Base-by-base conservation (phyloP, 1,139 yeast genomes). In the Yamadazyma triangularis region DNA sequence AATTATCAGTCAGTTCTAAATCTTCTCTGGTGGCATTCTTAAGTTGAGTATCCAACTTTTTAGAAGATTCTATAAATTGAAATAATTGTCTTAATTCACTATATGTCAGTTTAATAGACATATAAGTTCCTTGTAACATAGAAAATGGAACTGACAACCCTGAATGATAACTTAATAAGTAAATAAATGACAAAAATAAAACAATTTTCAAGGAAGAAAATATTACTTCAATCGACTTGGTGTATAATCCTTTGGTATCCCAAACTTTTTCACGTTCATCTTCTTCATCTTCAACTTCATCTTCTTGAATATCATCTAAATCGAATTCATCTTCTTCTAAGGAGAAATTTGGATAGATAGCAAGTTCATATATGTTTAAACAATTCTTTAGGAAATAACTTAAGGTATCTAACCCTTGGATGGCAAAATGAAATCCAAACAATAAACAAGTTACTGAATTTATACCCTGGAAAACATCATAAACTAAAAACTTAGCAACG, bases 341-440 rank as follows among this genome's bases (percentile, higher is more conserved):
- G 32, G 32, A 16, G 24, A 28, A 32, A 9, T 33, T 27, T 1
- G 48, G 48, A 40, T 57, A 66, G 16, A 63, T 29, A 39, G 55
- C 38, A 24, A 80, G 52, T 45, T 87, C 96, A 41, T 70, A 65
- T 19, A 77, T 52, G 42, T 79, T 78, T 37, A 86, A 56, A 2
- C 61, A 36, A 33, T 74, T 64, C 47, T 79, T 77, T 25, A 70
- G 60, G 13, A 64, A 56, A 29, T 69, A 60, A 7, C 75, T 61
- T 13, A 75, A 44, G 13, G 78, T 54, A 31, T 79, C 82, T 16
- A 82, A 66, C 11, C 77, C 73, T 38, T 81, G 65, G 31, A 84
- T 60, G 4, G 85, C 79, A 52, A 82, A 82, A 45, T 85, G 93
- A 51, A 86, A 79, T 0, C 91, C 91, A 56, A 85, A 80, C 21